Evolutionary conservation across 2,329 filamentous ascomycete species (phyloP), one percentile per base, ranked within the genome.

Genomic region (Penicillium sp.): DNA sequence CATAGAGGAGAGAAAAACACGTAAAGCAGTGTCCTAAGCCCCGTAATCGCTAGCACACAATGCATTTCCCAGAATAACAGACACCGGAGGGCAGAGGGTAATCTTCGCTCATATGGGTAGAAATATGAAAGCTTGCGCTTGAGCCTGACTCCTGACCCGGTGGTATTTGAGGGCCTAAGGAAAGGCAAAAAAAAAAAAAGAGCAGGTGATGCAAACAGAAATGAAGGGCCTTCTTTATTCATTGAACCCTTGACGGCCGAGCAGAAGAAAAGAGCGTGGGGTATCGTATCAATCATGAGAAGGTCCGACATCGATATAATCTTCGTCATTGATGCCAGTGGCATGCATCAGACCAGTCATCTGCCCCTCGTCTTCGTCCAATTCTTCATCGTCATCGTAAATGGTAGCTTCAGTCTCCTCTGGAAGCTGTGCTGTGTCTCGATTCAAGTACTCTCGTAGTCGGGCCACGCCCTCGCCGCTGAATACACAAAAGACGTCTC

Each of bases 401-500:
- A 70, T 70, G 21, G 67, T 69, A 29, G 62, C 64, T 44, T 68
- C 65, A 8, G 56, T 60, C 44, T 58, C 53, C 25, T 63, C 61
- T 25, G 53, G 60, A 19, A 47, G 54, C 29, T 54, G 42, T 18
- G 52, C 45, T 26, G 67, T 62, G 8, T 68, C 66, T 50, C 48
- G 53, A 34, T 89, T 94, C 26, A 98, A 75, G 59, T 89, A 86
- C 18, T 83, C 77, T 28, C 91, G 84, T 17, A 98, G 79, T 27
- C 80, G 79, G 28, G 74, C 73, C 2, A 98, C 91, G 39, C 90
- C 90, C 17, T 80, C 77, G 4, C 93, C 91, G 2, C 90, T 96
- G 65, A 98, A 98, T 38, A 98, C 93, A 60, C 93, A 98, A 63
- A 98, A 98, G 6, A 97, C 88, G 36, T 91, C 84, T 48, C 93